These are phyloP conservation scores for Oemleria cerasiformis DNA, from an alignment of 306 rosid species.

Conservation along the genomic window DNA sequence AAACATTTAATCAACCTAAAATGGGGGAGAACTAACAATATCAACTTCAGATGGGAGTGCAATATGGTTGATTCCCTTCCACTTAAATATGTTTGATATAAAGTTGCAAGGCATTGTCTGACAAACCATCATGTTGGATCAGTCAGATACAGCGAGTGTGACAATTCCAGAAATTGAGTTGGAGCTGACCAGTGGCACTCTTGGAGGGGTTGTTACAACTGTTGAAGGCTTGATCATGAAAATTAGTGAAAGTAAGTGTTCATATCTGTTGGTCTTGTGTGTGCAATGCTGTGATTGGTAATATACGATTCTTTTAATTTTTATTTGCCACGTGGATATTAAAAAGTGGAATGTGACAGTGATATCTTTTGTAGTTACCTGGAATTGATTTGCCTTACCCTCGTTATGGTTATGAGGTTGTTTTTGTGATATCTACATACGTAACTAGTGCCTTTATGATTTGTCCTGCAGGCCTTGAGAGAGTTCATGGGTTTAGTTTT, in stretches of 20 bases:
- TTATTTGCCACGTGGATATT: neutral
- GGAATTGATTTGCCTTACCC: neutral
- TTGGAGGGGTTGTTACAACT: conserved; percentile 65
- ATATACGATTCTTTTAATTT: neutral
- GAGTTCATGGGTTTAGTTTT: conserved; percentile 85
- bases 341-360: neutral
- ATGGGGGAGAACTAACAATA: neutral
- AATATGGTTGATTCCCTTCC: neutral
- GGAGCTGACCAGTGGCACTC: conserved; percentile 76
- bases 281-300: neutral
- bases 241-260: conserved; percentile 57
- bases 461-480: conserved; percentile 66
- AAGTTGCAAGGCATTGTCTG: conserved; percentile 18
- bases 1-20: neutral
- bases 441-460: conserved; percentile 1
- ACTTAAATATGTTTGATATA: neutral
- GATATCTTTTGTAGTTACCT: neutral
- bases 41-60: neutral
- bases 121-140: conserved; percentile 19
- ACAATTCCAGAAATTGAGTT: conserved; percentile 66
- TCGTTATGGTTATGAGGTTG: neutral
- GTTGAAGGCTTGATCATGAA: conserved; percentile 76
- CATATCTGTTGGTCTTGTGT: neutral
- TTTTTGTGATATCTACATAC: neutral
- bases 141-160: conserved; percentile 60